These are phyloP conservation scores for Cercospora sesami DNA, from an alignment of 2,329 filamentous ascomycete genomes.

Conservation along the genomic window DNA sequence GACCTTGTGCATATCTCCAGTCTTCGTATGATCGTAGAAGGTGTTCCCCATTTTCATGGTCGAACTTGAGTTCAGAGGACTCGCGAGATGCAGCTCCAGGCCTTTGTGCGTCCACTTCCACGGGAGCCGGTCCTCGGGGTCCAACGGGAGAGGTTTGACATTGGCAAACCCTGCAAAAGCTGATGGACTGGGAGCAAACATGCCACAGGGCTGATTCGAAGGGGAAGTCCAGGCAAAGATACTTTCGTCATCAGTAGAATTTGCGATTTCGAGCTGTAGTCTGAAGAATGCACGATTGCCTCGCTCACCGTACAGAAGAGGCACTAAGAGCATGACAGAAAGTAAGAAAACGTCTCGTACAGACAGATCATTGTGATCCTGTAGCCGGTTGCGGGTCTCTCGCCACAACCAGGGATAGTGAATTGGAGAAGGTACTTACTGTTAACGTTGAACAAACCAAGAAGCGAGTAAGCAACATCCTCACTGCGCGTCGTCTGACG, in stretches of 20 bases:
- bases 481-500: conserved; percentile 18
- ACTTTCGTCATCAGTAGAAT: conserved; percentile 21
- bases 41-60: conserved; percentile 5
- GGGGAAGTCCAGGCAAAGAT: conserved; percentile 28
- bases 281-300: conserved; percentile 6
- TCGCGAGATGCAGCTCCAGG: conserved; percentile 1
- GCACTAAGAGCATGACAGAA: conserved; percentile 5
- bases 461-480: conserved; percentile 26
- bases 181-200: conserved; percentile 12
- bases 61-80: neutral
- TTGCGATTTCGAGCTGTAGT: conserved; percentile 11
- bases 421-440: neutral
- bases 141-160: neutral
- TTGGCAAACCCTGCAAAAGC: conserved; percentile 10
- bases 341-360: neutral
- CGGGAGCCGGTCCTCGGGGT: conserved; percentile 2
- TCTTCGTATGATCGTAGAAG: conserved; percentile 4
- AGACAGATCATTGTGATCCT: neutral
- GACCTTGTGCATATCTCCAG: neutral
- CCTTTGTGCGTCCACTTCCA: conserved; percentile 12
- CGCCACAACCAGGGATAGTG: neutral
- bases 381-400: neutral
- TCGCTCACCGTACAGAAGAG: conserved; percentile 19
- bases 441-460: conserved; percentile 28
- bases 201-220: conserved; percentile 6